These are phyloP conservation scores for Pelargonium citronellum DNA, from an alignment of 441 rosid species.

Conservation along the genomic window DNA sequence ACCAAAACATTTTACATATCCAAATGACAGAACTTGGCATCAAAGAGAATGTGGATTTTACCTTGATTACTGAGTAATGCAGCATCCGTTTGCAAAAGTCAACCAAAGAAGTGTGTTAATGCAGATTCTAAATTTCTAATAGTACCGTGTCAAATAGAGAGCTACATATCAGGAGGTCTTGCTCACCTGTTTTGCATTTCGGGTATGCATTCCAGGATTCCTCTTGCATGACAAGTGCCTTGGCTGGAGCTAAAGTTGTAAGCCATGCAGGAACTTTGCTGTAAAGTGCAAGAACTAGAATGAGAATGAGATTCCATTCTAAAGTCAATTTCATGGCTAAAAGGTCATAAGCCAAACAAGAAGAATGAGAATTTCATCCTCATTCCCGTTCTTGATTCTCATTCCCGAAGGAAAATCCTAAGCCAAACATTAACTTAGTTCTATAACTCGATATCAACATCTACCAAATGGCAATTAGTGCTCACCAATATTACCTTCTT, in stretches of 20 bases:
- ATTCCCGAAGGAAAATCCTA: too few relatives aligned
- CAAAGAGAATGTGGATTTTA: conserved; percentile 20
- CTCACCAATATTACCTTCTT: not conserved
- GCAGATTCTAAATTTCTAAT: conserved; percentile 6
- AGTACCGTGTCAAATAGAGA: not conserved
- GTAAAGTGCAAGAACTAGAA: conserved; percentile 24
- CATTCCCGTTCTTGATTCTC: too few relatives aligned
- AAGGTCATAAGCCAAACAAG: too few relatives aligned
- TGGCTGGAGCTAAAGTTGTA: conserved; percentile 49
- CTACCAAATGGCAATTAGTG: too few relatives aligned
- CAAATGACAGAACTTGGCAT: not conserved
- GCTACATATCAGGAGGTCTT: not conserved
- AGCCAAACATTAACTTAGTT: too few relatives aligned
- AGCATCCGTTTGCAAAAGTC: conserved; percentile 20
- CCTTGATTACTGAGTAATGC: conserved; percentile 49
- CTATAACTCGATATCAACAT: too few relatives aligned
- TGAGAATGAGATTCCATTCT: not conserved
- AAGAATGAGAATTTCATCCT: too few relatives aligned
- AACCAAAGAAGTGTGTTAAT: conserved; percentile 24
- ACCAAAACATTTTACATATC: conserved; percentile 2
- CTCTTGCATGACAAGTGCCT: conserved; percentile 62
- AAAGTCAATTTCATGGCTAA: not conserved
- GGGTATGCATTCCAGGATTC: conserved; percentile 75
- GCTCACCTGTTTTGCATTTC: conserved; percentile 57
- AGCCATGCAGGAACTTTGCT: conserved; percentile 74